Conservation (phyloP, 2,329 filamentous ascomycete species). For the Chaetomiaceae sp. region DNA sequence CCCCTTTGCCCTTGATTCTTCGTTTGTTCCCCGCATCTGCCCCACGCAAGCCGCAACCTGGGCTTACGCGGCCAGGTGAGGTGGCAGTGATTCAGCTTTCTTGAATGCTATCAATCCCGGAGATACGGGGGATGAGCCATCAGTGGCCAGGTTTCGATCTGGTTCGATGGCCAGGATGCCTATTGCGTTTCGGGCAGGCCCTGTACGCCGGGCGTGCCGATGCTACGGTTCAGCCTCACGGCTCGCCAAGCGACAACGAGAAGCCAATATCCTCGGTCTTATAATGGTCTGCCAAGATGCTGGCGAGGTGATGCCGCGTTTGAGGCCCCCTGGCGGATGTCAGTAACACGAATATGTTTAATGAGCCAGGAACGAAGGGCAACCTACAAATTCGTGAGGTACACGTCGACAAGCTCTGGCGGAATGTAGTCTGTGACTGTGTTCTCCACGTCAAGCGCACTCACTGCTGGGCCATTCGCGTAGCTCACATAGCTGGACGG, state of each 20-base stretch:
- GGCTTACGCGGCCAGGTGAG: constrained; percentile 27
- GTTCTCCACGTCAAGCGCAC: constrained; percentile 52
- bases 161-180: constrained; percentile 15
- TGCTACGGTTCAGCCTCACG: constrained; percentile 4
- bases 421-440: constrained; percentile 28
- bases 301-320: constrained; percentile 67
- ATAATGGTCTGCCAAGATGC: constrained; percentile 72
- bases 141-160: constrained; percentile 11
- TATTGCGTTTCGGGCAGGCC: constrained; percentile 19
- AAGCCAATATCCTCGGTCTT: constrained; percentile 67
- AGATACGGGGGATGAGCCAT: background rate
- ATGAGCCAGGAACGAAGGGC: background rate
- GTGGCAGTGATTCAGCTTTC: constrained; percentile 7
- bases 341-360: constrained; percentile 1
- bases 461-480: constrained; percentile 73
- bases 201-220: background rate
- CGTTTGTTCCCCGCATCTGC: constrained; percentile 16
- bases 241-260: constrained; percentile 37
- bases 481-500: constrained; percentile 72
- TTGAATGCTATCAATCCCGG: background rate
- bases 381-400: constrained; percentile 39
- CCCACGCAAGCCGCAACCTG: constrained; percentile 18
- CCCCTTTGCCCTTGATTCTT: constrained; percentile 9
- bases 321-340: constrained; percentile 54
- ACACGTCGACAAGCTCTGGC: constrained; percentile 28